Evolutionary conservation across 441 rosid genomes (phyloP), one percentile per base, ranked within the genome.

Genomic region (Gossypium lobatum): DNA sequence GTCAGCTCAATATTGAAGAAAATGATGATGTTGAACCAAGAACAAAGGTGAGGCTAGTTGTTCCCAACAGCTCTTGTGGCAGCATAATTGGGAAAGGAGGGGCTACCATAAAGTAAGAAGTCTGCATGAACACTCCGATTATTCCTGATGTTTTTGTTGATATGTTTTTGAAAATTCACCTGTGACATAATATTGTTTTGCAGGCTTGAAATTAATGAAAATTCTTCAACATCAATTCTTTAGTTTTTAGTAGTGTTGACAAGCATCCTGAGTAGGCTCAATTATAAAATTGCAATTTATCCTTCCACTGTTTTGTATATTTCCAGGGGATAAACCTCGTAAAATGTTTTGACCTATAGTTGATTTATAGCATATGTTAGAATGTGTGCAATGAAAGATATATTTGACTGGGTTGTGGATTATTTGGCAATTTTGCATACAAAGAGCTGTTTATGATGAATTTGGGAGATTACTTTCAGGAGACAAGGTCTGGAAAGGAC

Each of bases 31-130:
- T 71, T 83, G 97, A 88, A 81, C 94, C 91, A 78, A 90, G 90
- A 80, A 82, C 87, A 72, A 93, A 88, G 85, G 86, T 95, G 80
- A 93, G 94, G 83, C 80, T 95, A 59, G 81, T 93, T 72, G 99
- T 93, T 83, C 99, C 99, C 48, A 93, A 95, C 83, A 86, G 91
- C 84, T 93, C 93, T 57, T 95, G 99, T 77, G 99, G 99, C 73
- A 88, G 99, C 83, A 95, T 95, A 75, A 95, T 95, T 79, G 99
- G 99, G 77, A 95, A 92, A 83, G 99, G 97, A 84, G 98, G 99
- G 26, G 85, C 93, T 79, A 93, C 90, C 28, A 95, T 95, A 85
- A 95, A 93, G 99, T 95, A 88, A 73, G 93, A 62, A 31, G 20
- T 84, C 64, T 75, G 66, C 60, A 71, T 74, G 71, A n/a, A n/a